phyloP scores from a whole-genome alignment of 2,329 filamentous ascomycete species.

The Amesomyces nigricolor region DNA sequence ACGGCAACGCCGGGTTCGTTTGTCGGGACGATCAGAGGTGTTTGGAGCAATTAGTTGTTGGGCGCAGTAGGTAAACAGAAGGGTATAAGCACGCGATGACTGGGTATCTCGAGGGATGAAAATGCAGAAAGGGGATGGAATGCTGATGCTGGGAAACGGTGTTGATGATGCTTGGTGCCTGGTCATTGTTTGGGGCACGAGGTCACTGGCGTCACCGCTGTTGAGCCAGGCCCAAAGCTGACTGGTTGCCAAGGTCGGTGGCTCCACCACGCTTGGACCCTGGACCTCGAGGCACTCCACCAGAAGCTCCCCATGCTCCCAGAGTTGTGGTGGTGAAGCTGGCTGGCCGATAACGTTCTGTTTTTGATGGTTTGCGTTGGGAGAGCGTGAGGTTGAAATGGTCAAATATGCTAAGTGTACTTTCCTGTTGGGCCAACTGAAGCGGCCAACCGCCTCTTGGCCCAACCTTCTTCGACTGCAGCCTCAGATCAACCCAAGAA shows the following conservation, averaged over 20 bases:
- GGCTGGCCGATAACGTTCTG: background rate
- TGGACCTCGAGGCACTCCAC: background rate
- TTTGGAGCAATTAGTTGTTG: background rate
- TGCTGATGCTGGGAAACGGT: background rate
- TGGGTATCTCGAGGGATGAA: slow-evolving; percentile 5
- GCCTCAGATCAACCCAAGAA: too few species aligned
- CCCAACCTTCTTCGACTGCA: too few species aligned
- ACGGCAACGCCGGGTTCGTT: background rate
- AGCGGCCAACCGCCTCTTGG: too few species aligned
- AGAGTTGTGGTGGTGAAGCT: background rate
- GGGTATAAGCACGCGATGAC: background rate
- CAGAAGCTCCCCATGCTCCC: background rate
- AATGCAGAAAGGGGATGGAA: slow-evolving; percentile 3
- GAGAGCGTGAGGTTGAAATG: too few species aligned
- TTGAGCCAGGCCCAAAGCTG: background rate
- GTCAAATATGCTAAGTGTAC: too few species aligned
- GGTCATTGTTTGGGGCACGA: slow-evolving; percentile 12
- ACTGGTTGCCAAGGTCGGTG: background rate
- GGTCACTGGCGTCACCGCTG: slow-evolving; percentile 16
- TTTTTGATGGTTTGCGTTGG: too few species aligned
- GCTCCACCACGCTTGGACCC: background rate
- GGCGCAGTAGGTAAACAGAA: background rate
- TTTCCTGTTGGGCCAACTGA: too few species aligned
- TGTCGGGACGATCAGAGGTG: background rate
- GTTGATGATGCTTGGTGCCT: slow-evolving; percentile 3